These are phyloP conservation scores for Oxytropis ochrocephala DNA, from an alignment of 306 rosid species.

Conservation along the genomic window DNA sequence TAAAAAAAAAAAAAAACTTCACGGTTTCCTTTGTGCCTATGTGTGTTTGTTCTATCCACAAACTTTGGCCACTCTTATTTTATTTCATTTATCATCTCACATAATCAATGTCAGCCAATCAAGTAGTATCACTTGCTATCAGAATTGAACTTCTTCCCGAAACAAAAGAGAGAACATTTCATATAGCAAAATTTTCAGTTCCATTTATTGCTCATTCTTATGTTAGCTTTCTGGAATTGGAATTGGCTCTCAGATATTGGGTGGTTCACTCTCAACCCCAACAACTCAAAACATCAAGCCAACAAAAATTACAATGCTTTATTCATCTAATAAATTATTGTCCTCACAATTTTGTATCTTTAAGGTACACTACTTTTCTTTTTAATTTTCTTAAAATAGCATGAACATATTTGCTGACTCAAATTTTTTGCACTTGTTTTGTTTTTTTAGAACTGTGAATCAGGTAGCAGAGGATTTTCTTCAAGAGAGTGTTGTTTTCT, in stretches of 20 bases:
- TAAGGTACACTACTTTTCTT: conserved; percentile 37
- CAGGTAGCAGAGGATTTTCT: conserved; percentile 47
- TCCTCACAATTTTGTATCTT: conserved; percentile 28
- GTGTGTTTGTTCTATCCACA: no score
- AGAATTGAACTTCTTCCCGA: background rate
- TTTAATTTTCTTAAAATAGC: no score
- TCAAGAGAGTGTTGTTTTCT: conserved; percentile 46
- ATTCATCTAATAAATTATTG: conserved; percentile 28
- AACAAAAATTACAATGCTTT: conserved; percentile 18
- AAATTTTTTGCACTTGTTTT: no score
- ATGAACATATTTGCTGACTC: background rate
- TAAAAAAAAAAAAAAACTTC: no score
- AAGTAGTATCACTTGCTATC: no score
- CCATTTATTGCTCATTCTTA: conserved; percentile 11
- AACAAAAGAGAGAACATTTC: background rate
- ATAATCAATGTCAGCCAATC: no score
- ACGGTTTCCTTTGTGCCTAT: no score
- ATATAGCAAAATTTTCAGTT: background rate
- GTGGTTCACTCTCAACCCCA: conserved; percentile 43
- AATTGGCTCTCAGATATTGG: conserved; percentile 49
- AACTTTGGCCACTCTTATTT: no score
- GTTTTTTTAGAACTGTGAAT: conserved; percentile 35
- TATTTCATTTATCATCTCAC: no score
- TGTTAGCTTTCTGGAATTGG: conserved; percentile 11
- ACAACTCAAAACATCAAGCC: conserved; percentile 29